Evolutionary conservation across 805 yeast genomes (phyloP).

Genomic region (Candida berthetii): DNA sequence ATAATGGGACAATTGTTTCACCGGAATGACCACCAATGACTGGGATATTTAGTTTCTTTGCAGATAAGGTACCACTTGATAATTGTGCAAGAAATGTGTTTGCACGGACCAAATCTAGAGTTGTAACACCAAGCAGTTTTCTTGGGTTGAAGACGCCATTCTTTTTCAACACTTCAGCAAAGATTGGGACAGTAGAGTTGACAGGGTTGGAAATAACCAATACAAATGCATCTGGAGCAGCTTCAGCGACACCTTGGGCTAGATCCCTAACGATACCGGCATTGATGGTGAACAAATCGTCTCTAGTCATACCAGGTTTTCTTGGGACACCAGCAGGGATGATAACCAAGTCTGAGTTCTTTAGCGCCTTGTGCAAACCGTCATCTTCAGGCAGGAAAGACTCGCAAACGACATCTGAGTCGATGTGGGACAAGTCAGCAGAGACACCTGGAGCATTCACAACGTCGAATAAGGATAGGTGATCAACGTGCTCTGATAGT

Average conservation of each 20-base stretch:
- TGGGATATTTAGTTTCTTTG: constrained; percentile 38
- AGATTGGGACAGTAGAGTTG: constrained; percentile 80
- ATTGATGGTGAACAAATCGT: constrained; percentile 77
- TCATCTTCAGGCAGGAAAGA: constrained; percentile 64
- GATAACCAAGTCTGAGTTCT: constrained; percentile 78
- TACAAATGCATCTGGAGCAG: constrained; percentile 63
- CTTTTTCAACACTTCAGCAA: constrained; percentile 69
- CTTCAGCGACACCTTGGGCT: constrained; percentile 61
- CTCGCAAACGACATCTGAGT: constrained; percentile 61
- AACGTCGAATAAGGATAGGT: constrained; percentile 66
- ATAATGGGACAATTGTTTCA: constrained; percentile 72
- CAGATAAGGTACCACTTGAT: constrained; percentile 6
- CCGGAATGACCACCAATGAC: constrained; percentile 89
- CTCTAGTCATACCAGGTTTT: constrained; percentile 88
- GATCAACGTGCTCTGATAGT: constrained; percentile 64
- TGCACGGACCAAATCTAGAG: constrained; percentile 73
- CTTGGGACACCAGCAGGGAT: constrained; percentile 91
- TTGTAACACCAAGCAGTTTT: constrained; percentile 79
- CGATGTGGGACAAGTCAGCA: constrained; percentile 73
- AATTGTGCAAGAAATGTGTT: constrained; percentile 42
- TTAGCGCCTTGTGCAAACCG: constrained; percentile 63
- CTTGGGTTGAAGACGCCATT: constrained; percentile 70
- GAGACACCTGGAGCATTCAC: constrained; percentile 79
- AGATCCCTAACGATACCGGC: constrained; percentile 77
- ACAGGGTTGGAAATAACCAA: constrained; percentile 76